phyloP scores from a whole-genome alignment of 257 asterid genomes.

The Nicotiana undulata region DNA sequence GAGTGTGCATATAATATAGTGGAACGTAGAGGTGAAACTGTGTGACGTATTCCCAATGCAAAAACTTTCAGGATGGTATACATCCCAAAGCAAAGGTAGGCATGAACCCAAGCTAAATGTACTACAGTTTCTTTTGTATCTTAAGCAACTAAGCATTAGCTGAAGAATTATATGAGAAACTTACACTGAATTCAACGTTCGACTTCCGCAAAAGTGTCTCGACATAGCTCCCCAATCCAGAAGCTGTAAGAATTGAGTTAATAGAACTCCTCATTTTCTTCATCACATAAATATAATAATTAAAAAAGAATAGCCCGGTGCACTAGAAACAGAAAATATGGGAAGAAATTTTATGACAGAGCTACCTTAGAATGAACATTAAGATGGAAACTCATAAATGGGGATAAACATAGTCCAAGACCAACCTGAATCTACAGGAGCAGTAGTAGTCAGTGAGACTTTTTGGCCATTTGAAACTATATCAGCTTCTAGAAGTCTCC shows the following conservation, averaged over 20 bases:
- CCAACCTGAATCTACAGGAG: slow-evolving; percentile 74
- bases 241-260: slow-evolving; percentile 13
- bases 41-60: too few relatives aligned
- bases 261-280: background rate
- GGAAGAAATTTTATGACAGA: background rate
- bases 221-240: slow-evolving; percentile 56
- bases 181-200: slow-evolving; percentile 73
- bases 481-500: slow-evolving; percentile 77
- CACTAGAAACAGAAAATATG: background rate
- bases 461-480: slow-evolving; percentile 47
- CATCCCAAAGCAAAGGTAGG: background rate
- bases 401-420: background rate
- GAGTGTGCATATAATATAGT: background rate
- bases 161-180: slow-evolving; percentile 11
- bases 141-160: background rate
- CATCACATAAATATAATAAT: background rate
- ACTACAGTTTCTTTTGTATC: background rate
- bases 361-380: background rate
- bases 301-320: too few relatives aligned
- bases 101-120: background rate
- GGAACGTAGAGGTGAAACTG: background rate
- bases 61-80: background rate
- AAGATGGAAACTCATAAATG: background rate
- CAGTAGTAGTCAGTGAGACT: slow-evolving; percentile 42
- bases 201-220: slow-evolving; percentile 71